These are phyloP conservation scores for Rhynchosporium agropyri DNA, from an alignment of 2,329 filamentous ascomycete genomes.

Conservation along the genomic window DNA sequence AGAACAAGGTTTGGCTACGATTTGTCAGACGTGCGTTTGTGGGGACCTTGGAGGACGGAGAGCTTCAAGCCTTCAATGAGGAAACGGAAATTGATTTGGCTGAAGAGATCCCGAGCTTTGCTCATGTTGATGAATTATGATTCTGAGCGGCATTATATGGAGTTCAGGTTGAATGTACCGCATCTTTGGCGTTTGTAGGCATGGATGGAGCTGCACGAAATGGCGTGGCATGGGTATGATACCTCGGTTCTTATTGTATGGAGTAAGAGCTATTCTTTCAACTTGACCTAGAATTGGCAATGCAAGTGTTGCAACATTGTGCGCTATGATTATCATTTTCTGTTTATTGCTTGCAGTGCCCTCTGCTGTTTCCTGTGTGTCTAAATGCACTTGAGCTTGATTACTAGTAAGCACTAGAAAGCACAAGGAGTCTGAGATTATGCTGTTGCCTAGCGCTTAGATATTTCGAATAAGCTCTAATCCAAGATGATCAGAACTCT, in stretches of 20 bases:
- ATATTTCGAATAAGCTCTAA: no score
- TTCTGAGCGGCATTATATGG: constrained; percentile 17
- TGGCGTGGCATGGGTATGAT: constrained; percentile 46
- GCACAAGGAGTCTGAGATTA: no score
- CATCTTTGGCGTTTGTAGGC: constrained; percentile 33
- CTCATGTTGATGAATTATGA: constrained; percentile 23
- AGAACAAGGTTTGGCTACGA: constrained; percentile 73
- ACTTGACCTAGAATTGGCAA: constrained; percentile 10
- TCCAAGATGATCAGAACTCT: no score
- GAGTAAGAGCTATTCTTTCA: constrained; percentile 6
- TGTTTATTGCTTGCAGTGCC: no score
- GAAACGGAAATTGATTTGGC: constrained; percentile 7
- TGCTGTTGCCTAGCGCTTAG: no score
- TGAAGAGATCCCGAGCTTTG: background rate
- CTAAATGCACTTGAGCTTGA: no score
- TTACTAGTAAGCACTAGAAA: no score
- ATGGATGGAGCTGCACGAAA: constrained; percentile 50
- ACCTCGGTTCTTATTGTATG: constrained; percentile 16
- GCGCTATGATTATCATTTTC: no score
- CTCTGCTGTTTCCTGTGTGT: background rate
- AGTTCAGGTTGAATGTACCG: constrained; percentile 15
- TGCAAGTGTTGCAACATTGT: constrained; percentile 5
- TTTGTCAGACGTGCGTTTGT: constrained; percentile 83
- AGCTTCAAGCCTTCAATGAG: constrained; percentile 51
- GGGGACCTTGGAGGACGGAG: constrained; percentile 65